These are phyloP conservation scores for Venturia aucupariae DNA, from an alignment of 2,329 filamentous ascomycete species.

Conservation along the genomic window DNA sequence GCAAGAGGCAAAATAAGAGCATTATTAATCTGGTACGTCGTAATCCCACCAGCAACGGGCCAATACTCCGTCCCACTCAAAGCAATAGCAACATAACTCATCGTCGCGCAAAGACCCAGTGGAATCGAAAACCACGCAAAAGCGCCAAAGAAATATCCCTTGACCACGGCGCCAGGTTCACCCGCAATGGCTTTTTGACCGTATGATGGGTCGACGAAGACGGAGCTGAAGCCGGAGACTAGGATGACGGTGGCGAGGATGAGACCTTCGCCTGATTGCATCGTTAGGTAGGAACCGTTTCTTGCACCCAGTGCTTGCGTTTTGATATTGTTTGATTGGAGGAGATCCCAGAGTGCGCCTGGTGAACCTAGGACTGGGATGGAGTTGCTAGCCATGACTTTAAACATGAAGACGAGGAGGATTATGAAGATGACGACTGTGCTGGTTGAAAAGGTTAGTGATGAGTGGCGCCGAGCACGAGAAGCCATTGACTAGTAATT, in stretches of 20 bases:
- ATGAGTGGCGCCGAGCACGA: no score
- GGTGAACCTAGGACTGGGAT: slow-evolving; percentile 11
- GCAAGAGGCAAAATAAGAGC: slow-evolving; percentile 11
- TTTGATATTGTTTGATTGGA: not conserved
- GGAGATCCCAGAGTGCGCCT: slow-evolving; percentile 14
- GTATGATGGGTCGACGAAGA: slow-evolving; percentile 14
- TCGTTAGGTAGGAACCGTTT: slow-evolving; percentile 12
- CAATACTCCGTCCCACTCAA: slow-evolving; percentile 2
- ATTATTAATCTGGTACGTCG: slow-evolving; percentile 5
- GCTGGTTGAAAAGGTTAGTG: not conserved
- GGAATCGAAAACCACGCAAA: slow-evolving; percentile 11
- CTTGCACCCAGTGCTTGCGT: slow-evolving; percentile 2
- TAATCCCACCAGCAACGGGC: slow-evolving; percentile 6
- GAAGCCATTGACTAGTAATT: no score
- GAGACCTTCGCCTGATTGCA: slow-evolving; percentile 11
- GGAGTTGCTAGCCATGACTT: slow-evolving; percentile 7
- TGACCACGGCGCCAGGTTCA: slow-evolving; percentile 11
- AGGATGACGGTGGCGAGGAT: slow-evolving; percentile 12
- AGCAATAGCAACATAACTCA: slow-evolving; percentile 6
- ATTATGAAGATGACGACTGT: slow-evolving; percentile 11
- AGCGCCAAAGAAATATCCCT: slow-evolving; percentile 9
- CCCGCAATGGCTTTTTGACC: slow-evolving; percentile 15
- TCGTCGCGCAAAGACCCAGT: slow-evolving; percentile 7
- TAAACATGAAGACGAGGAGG: slow-evolving; percentile 13
- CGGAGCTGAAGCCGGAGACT: slow-evolving; percentile 13